A percentile compares a stretch with the other conserved stretches of the same genome.
These are phyloP conservation scores for Silybum marianum DNA, from an alignment of 129 eudicot species.

Conservation along the genomic window DNA sequence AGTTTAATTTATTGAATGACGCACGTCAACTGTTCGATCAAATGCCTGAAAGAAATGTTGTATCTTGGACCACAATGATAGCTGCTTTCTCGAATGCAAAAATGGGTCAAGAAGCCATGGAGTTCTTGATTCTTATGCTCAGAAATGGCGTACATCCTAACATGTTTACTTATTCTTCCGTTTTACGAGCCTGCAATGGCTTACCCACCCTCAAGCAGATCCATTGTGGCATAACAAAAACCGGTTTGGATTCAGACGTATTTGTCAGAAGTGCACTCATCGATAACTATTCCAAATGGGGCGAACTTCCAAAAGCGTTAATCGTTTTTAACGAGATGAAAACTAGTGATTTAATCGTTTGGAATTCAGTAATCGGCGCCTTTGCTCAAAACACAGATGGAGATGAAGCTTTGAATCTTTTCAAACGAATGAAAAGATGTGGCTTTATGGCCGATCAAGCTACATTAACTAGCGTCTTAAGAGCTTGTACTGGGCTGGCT, in stretches of 20 bases:
- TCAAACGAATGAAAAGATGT: constrained; percentile 63
- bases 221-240: constrained; percentile 57
- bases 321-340: constrained; percentile 54
- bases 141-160: constrained; percentile 65
- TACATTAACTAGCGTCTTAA: constrained; percentile 63
- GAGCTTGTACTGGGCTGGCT: constrained; percentile 69
- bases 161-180: constrained; percentile 67
- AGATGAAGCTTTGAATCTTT: constrained; percentile 64
- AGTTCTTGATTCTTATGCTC: constrained; percentile 60
- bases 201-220: constrained; percentile 54
- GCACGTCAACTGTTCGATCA: constrained; percentile 63
- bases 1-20: constrained; percentile 54
- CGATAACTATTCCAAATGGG: constrained; percentile 74
- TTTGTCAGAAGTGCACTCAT: constrained; percentile 75
- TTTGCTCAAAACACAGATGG: constrained; percentile 73
- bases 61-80: constrained; percentile 83
- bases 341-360: constrained; percentile 67
- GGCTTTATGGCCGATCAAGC: constrained; percentile 67
- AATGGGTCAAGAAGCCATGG: constrained; percentile 41
- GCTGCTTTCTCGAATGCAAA: constrained; percentile 58
- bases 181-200: constrained; percentile 62
- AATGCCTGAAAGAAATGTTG: constrained; percentile 75
- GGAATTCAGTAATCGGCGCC: constrained; percentile 80
- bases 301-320: constrained; percentile 52
- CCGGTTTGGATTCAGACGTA: constrained; percentile 74